These are phyloP conservation scores for Gremmenia infestans DNA, from an alignment of 2,329 filamentous ascomycete species.

Conservation along the genomic window DNA sequence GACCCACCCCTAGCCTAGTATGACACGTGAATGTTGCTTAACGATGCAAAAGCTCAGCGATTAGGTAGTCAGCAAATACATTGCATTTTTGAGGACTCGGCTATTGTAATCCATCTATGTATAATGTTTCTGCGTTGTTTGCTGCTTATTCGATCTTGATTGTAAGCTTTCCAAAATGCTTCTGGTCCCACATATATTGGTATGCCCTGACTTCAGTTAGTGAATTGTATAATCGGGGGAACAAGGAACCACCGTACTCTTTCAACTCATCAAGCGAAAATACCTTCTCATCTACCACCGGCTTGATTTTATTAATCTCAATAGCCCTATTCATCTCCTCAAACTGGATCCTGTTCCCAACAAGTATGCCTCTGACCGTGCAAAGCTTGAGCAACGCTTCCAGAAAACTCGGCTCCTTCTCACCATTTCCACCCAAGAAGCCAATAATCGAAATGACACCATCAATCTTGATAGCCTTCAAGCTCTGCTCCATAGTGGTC, in stretches of 20 bases:
- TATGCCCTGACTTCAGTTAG: slow-evolving; percentile 35
- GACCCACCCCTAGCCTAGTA: no score
- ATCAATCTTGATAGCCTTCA: slow-evolving; percentile 37
- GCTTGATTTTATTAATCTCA: slow-evolving; percentile 42
- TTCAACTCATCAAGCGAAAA: slow-evolving; percentile 42
- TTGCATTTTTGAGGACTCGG: no score
- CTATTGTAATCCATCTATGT: no score
- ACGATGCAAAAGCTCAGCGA: no score
- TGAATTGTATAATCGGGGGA: neutral
- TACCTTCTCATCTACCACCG: slow-evolving; percentile 41
- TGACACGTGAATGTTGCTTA: no score
- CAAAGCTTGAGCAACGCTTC: slow-evolving; percentile 31
- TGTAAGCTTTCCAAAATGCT: slow-evolving; percentile 45
- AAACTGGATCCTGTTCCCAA: slow-evolving; percentile 43
- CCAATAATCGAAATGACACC: slow-evolving; percentile 38
- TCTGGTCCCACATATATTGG: slow-evolving; percentile 46
- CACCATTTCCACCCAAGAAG: slow-evolving; percentile 28
- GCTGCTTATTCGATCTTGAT: slow-evolving; percentile 32
- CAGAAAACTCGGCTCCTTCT: slow-evolving; percentile 29
- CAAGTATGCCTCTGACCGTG: slow-evolving; percentile 42
- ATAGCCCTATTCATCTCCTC: slow-evolving; percentile 48
- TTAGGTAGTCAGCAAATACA: no score
- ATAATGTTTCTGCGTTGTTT: neutral
- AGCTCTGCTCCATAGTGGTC: slow-evolving; percentile 36
- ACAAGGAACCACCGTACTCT: slow-evolving; percentile 29